Percentiles rank a stretch among this genome's conserved stretches.
phyloP scores from a whole-genome alignment of 2,329 filamentous ascomycete genomes.

The Purpureocillium takamizusanense region DNA sequence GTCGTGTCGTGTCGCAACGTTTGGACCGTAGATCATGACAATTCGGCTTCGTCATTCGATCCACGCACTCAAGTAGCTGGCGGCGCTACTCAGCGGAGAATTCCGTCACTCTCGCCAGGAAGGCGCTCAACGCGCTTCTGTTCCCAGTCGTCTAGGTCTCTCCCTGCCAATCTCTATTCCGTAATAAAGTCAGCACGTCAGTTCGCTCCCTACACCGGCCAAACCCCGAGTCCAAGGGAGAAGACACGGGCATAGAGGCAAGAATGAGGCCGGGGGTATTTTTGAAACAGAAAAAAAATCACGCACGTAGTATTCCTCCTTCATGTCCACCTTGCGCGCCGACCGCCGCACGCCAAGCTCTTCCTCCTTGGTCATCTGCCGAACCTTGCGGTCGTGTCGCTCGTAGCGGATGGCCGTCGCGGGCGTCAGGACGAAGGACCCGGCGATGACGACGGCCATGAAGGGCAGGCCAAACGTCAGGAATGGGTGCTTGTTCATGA shows the following conservation, averaged over 20 bases:
- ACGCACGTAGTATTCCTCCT: slow-evolving; percentile 81
- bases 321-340: slow-evolving; percentile 65
- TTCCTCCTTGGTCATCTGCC: slow-evolving; percentile 77
- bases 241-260: no score
- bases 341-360: slow-evolving; percentile 70
- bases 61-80: no score
- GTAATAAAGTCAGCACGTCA: slow-evolving; percentile 3
- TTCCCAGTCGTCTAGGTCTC: slow-evolving; percentile 93
- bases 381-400: slow-evolving; percentile 80
- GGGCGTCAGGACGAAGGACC: slow-evolving; percentile 89
- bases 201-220: no score
- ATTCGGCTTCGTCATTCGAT: no score
- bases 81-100: slow-evolving; percentile 37
- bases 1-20: no score
- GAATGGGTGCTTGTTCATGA: slow-evolving; percentile 75
- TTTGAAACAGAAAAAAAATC: slow-evolving; percentile 17
- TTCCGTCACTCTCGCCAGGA: slow-evolving; percentile 81
- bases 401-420: slow-evolving; percentile 93
- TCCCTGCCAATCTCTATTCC: slow-evolving; percentile 46
- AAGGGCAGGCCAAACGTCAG: slow-evolving; percentile 91
- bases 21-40: no score
- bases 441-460: slow-evolving; percentile 78
- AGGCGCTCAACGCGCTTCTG: slow-evolving; percentile 89
- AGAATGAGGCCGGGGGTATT: no score
- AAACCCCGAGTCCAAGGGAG: no score